Evolutionary conservation across 768 basidiomycete genomes (phyloP), one percentile per base, ranked within the genome.

Genomic region (Amanita subjunquillea): DNA sequence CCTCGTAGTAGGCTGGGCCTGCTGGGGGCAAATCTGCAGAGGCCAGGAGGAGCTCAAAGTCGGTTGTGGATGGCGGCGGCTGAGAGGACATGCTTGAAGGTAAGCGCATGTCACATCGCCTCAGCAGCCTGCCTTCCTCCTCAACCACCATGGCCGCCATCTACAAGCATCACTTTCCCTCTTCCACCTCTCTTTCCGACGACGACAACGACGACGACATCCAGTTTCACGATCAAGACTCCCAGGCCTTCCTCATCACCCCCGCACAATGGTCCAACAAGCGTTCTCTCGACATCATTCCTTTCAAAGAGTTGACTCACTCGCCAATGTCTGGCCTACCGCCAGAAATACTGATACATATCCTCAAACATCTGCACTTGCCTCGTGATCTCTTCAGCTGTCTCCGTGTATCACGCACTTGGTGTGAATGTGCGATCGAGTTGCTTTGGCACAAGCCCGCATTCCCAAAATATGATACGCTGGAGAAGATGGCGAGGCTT

Each of bases 401-500:
- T 38, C 75, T 94, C 55, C 81, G 85, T 53, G 93, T 97, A 25
- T 92, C 84, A 17, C 83, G 90, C 53, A 77, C 82, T 25, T 99
- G 95, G 93, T 97, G 92, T 74, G 87, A 94, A 63, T 96, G 92
- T 67, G 83, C 91, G 29, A 92, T 94, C 40, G 91, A 97, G 66
- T 77, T 97, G 20, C 75, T 98, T 22, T 99, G 94, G 94, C 86
- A 92, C 67, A 87, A 89, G 61, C 94, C 94, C 17, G 73, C 74
- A 50, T 82, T 98, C 63, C 72, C 80, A 23, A 80, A 79, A 54
- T 73, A 81, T 53, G 69, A 76, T 51, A 84, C 86, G 36, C 78
- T 96, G 50, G 75, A 83, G 62, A 83, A 83, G 67, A 85, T 97
- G 79, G 78, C 89, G 60, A 71, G 75, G 53, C 73, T 92, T 46